Conservation (phyloP, 1,139 yeast species). For the Arxiozyma heterogenica region DNA sequence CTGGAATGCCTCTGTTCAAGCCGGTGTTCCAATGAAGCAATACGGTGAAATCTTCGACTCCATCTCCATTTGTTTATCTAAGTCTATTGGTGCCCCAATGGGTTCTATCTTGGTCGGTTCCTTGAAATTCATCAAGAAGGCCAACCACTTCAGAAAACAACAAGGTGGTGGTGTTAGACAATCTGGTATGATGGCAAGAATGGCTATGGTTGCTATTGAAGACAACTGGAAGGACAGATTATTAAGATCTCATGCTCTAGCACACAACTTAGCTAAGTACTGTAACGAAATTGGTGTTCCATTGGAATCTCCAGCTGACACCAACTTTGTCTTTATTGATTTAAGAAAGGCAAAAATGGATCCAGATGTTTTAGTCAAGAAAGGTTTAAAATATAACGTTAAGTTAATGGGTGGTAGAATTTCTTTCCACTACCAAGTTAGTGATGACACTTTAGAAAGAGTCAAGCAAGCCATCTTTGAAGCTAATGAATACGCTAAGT, state of each 20-base stretch:
- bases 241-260: conserved; percentile 52
- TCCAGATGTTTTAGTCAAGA: conserved; percentile 44
- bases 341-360: conserved; percentile 50
- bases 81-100: conserved; percentile 90
- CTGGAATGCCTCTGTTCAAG: conserved; percentile 79
- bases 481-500: conserved; percentile 42
- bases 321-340: conserved; percentile 81
- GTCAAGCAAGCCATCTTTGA: conserved; percentile 54
- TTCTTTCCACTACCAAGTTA: conserved; percentile 78
- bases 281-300: conserved; percentile 47
- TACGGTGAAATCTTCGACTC: conserved; percentile 79
- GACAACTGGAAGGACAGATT: conserved; percentile 57
- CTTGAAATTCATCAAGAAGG: conserved; percentile 50
- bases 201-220: conserved; percentile 74
- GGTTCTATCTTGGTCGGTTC: conserved; percentile 83
- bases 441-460: conserved; percentile 55
- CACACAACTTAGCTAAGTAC: conserved; percentile 56
- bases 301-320: conserved; percentile 69
- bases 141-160: conserved; percentile 85
- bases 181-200: conserved; percentile 70
- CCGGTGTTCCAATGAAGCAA: conserved; percentile 60
- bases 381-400: conserved; percentile 54
- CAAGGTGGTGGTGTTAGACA: conserved; percentile 95
- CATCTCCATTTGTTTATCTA: conserved; percentile 80
- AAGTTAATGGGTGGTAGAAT: conserved; percentile 67